Percentiles rank a stretch among this genome's conserved stretches.
Evolutionary conservation across 106 monocot species (phyloP).

Genomic region (Phalaenopsis equestris): DNA sequence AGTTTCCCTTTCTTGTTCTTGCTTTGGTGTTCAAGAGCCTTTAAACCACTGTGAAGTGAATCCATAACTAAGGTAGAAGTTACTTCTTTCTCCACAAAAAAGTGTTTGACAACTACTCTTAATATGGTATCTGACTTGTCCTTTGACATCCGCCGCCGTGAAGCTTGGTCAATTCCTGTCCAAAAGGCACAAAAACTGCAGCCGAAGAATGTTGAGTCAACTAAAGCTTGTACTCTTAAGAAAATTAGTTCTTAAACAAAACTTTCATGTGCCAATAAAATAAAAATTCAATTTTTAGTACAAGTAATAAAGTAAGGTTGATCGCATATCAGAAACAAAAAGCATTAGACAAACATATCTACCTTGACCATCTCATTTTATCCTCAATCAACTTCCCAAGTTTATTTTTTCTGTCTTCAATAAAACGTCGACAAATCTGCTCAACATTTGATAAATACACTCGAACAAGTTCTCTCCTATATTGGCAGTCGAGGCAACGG

Average conservation of each 20-base stretch:
- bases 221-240: neutral
- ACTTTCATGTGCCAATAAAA: no score
- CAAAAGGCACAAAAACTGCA: slow-evolving; percentile 87
- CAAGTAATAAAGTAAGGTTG: neutral
- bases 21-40: slow-evolving; percentile 71
- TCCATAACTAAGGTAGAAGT: slow-evolving; percentile 99
- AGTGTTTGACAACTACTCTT: slow-evolving; percentile 77
- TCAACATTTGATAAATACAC: slow-evolving; percentile 86
- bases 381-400: slow-evolving; percentile 72
- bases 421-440: slow-evolving; percentile 70
- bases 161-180: slow-evolving; percentile 50
- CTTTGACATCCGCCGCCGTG: slow-evolving; percentile 50
- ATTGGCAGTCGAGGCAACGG: slow-evolving; percentile 86
- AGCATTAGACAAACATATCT: neutral
- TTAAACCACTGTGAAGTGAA: slow-evolving; percentile 86
- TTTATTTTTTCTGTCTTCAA: slow-evolving; percentile 78
- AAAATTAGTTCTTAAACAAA: no score
- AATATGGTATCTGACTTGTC: slow-evolving; percentile 67
- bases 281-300: neutral
- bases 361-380: slow-evolving; percentile 86
- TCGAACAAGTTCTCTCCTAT: slow-evolving; percentile 77
- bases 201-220: slow-evolving; percentile 8
- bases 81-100: slow-evolving; percentile 95
- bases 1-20: slow-evolving; percentile 41
- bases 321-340: neutral